phyloP scores from a whole-genome alignment of 805 yeast genomes.

The Pichia sporocuriosa region DNA sequence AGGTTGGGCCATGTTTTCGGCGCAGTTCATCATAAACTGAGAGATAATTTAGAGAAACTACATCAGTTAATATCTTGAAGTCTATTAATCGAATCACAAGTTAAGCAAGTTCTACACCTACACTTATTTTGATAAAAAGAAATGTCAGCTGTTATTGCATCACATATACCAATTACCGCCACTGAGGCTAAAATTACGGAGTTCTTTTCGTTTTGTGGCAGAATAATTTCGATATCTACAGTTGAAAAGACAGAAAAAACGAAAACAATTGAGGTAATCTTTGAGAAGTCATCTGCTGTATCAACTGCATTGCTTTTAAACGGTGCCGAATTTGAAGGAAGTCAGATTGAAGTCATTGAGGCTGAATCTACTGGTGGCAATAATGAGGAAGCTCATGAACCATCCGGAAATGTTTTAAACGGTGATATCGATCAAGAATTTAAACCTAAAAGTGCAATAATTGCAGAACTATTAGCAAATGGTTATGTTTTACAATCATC shows the following conservation, averaged over 20 bases:
- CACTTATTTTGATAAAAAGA: too few relatives aligned
- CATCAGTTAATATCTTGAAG: too few relatives aligned
- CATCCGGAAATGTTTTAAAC: constrained; percentile 14
- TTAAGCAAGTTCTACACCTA: too few relatives aligned
- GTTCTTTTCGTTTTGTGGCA: constrained; percentile 74
- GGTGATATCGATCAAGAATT: constrained; percentile 57
- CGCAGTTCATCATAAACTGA: too few relatives aligned
- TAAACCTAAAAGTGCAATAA: constrained; percentile 67
- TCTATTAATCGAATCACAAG: too few relatives aligned
- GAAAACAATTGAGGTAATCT: constrained; percentile 42
- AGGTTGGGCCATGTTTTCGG: not conserved
- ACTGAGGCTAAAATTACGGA: constrained; percentile 47
- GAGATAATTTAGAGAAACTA: too few relatives aligned
- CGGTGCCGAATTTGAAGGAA: constrained; percentile 67
- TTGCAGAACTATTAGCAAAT: constrained; percentile 70
- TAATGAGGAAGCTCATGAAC: constrained; percentile 7
- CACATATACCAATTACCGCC: constrained; percentile 47
- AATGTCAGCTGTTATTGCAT: constrained; percentile 43
- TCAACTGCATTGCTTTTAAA: constrained; percentile 63
- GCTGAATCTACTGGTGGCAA: constrained; percentile 7
- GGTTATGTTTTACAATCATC: constrained; percentile 65
- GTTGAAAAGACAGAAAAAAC: constrained; percentile 27
- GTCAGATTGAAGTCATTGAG: constrained; percentile 39
- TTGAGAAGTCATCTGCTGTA: constrained; percentile 54
- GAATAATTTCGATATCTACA: constrained; percentile 32